These are phyloP conservation scores for Verticillium isaacii DNA, from an alignment of 2,329 filamentous ascomycete species.

Conservation along the genomic window DNA sequence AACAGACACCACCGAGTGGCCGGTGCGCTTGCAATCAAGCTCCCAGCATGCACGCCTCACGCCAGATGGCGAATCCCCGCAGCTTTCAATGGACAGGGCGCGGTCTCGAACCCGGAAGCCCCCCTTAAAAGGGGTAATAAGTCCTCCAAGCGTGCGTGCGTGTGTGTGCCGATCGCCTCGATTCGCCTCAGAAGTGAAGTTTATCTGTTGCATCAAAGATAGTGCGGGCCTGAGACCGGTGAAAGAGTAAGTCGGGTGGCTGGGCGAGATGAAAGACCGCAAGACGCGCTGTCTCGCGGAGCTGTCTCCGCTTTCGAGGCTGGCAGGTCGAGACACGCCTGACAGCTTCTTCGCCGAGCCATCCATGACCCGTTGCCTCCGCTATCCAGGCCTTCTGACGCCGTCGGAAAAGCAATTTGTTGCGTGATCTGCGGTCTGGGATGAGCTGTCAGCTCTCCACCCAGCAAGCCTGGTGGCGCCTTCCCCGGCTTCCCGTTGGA, in stretches of 20 bases:
- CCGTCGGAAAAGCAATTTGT: not conserved
- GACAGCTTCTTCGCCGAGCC: not conserved
- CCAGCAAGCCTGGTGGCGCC: not conserved
- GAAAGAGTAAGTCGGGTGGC: not conserved
- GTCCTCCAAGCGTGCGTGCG: not conserved
- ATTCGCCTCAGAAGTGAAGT: not conserved
- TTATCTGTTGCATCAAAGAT: not conserved
- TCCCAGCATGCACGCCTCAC: not conserved
- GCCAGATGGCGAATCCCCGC: not conserved
- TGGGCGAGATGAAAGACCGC: not conserved
- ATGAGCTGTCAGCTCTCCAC: conserved; percentile 1
- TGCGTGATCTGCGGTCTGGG: conserved; percentile 1
- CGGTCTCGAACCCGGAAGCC: not conserved
- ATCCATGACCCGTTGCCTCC: no score
- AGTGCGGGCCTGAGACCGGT: not conserved
- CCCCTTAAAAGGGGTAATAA: not conserved
- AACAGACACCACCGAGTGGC: not conserved
- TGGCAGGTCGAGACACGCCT: not conserved
- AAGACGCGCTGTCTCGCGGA: not conserved
- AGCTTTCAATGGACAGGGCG: not conserved
- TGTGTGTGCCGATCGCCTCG: not conserved
- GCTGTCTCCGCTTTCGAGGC: not conserved
- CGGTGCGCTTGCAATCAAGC: not conserved
- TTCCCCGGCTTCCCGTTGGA: not conserved
- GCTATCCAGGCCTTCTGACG: not conserved